Evolutionary conservation across 352 stramenopile species (phyloP).

Genomic region (Pythium rishiriense): DNA sequence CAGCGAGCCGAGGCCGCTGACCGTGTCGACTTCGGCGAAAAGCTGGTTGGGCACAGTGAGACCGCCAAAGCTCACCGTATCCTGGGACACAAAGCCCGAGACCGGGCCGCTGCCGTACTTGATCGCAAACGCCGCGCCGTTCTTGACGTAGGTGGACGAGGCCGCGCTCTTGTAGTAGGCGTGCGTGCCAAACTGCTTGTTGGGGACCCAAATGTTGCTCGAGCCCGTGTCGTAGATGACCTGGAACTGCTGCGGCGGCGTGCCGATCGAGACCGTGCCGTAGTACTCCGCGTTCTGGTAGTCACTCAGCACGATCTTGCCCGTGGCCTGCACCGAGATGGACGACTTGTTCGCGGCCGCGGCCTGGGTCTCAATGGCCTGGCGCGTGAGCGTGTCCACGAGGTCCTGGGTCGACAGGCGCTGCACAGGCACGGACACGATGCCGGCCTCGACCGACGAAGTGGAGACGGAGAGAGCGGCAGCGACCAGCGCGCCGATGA

Average conservation of each 20-base stretch:
- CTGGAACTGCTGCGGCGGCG: conserved; percentile 88
- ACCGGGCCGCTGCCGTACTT: conserved; percentile 94
- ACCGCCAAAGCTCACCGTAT: conserved; percentile 72
- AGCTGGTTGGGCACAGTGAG: conserved; percentile 78
- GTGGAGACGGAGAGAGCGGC: conserved; percentile 3
- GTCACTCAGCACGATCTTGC: conserved; percentile 79
- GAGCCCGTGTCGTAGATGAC: conserved; percentile 98
- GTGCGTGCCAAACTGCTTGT: conserved; percentile 61
- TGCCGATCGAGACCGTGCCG: conserved; percentile 88
- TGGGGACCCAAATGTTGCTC: conserved; percentile 95
- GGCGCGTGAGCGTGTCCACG: conserved; percentile 47
- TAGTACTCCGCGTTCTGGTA: conserved; percentile 96
- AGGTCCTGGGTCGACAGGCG: conserved; percentile 67
- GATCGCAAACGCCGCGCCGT: conserved; percentile 94
- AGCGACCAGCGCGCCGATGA: conserved; percentile 27
- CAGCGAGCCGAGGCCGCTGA: conserved; percentile 91
- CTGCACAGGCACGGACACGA: conserved; percentile 67
- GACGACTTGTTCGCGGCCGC: conserved; percentile 2
- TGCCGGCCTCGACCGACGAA: conserved; percentile 13
- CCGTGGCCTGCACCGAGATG: conserved; percentile 24
- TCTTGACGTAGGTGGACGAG: conserved; percentile 85
- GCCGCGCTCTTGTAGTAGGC: conserved; percentile 86
- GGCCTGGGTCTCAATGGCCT: conserved; percentile 34
- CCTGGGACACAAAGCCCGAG: conserved; percentile 89
- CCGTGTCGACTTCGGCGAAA: conserved; percentile 96